Percentiles rank a stretch among this genome's conserved stretches.
Evolutionary conservation across 257 asterid genomes (phyloP).

Genomic region (Capsicum baccatum): DNA sequence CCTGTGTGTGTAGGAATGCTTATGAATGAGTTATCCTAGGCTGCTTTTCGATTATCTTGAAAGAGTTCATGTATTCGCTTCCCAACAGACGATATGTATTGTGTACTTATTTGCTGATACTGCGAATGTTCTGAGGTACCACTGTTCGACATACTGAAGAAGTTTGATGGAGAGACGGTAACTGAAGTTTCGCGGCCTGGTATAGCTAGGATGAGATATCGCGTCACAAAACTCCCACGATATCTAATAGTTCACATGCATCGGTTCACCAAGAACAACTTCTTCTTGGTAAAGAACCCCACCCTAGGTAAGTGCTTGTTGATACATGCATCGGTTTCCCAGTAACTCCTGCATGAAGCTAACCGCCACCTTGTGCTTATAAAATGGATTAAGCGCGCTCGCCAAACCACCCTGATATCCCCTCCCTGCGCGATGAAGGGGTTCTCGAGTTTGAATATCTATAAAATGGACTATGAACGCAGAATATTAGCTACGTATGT

Average conservation of each 20-base stretch:
- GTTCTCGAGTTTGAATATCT: not conserved
- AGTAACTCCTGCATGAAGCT: not conserved
- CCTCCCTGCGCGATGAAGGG: not conserved
- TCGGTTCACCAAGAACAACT: constrained; percentile 87
- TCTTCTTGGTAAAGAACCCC: constrained; percentile 91
- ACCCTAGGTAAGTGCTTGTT: constrained; percentile 73
- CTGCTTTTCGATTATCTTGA: not conserved
- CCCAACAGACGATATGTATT: not conserved
- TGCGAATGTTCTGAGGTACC: constrained; percentile 61
- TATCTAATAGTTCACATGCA: constrained; percentile 84
- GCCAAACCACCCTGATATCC: not conserved
- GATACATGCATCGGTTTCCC: not conserved
- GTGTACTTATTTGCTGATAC: not conserved
- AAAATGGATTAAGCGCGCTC: not conserved
- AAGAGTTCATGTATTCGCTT: not conserved
- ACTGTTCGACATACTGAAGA: constrained; percentile 89
- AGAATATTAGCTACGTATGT: not conserved
- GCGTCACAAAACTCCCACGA: constrained; percentile 73
- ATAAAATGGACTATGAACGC: not conserved
- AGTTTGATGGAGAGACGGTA: constrained; percentile 87
- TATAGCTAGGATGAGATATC: constrained; percentile 87
- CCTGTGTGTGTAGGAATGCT: too few relatives aligned
- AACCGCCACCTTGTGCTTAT: not conserved
- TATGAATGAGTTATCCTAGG: not conserved
- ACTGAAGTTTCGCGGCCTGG: constrained; percentile 87